Evolutionary conservation across 805 yeast species (phyloP), one percentile per base, ranked within the genome.

Genomic region (Blastobotrys chiropterorum): DNA sequence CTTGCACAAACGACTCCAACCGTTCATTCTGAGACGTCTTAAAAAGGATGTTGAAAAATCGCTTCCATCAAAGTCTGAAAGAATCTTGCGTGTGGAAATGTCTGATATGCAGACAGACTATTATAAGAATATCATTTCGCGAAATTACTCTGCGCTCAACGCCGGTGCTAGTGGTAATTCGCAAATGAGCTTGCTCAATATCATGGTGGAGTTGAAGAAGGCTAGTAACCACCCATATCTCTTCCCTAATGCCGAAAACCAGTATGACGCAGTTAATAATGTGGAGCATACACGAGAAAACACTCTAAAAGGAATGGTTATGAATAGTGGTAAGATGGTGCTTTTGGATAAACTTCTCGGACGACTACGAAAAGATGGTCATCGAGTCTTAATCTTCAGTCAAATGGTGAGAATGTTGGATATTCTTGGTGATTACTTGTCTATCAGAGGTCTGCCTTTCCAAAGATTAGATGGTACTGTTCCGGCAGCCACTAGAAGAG

Each of bases 241-340:
- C 51, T 94, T 94, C 70, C 97, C 90, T 60, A 85, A 84, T 53
- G 98, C 96, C 1, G 99, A 94, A 68, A 86, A 85, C 26, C 78
- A 84, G 53, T 94, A 34, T 70, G 83, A 82, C 34, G 84, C 83
- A 17, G 17, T 46, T 19, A 38, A 38, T 15, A 48, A 45, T 16
- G 31, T 40, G 40, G 78, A 77, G 42, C 74, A 77, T 40, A 75
- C 90, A 1, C 78, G 97, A 54, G 97, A 92, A 60, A 87, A 82
- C 58, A 77, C 86, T 17, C 70, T 94, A 41, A 81, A 90, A 64
- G 99, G 99, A 14, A 73, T 94, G 74, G 87, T 94, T 58, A 94
- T 94, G 99, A 87, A 95, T 15, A 87, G 96, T 5, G 99, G 99
- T 62, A 94, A 94, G 66, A 94, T 94, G 99, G 99, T 94, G 4